Percentiles rank a stretch among this genome's conserved stretches.
Conservation (phyloP, 2,329 filamentous ascomycete species). For the Alternaria brassicae region DNA sequence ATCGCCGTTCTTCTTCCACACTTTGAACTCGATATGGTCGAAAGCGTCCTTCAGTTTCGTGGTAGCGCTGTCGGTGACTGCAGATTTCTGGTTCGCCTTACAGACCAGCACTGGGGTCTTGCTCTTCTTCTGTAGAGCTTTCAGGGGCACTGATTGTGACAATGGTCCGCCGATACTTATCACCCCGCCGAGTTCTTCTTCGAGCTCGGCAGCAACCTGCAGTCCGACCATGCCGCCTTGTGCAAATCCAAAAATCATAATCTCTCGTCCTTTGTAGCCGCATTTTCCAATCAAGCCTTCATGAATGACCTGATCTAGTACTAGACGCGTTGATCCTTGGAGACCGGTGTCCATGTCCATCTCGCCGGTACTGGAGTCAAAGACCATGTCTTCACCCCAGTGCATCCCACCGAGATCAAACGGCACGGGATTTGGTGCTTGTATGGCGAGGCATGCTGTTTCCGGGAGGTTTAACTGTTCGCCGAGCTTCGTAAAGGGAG, state of each 20-base stretch:
- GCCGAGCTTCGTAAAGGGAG: slow-evolving; percentile 73
- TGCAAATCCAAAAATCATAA: slow-evolving; percentile 63
- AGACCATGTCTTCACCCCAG: slow-evolving; percentile 66
- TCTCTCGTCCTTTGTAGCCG: slow-evolving; percentile 57
- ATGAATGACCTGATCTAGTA: slow-evolving; percentile 55
- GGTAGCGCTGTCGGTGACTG: slow-evolving; percentile 68
- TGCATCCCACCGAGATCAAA: slow-evolving; percentile 71
- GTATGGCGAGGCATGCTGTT: slow-evolving; percentile 76
- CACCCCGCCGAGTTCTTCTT: slow-evolving; percentile 62
- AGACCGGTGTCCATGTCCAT: slow-evolving; percentile 65
- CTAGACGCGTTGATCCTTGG: slow-evolving; percentile 50
- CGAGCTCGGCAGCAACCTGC: slow-evolving; percentile 50
- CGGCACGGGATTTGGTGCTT: slow-evolving; percentile 73
- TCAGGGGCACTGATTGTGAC: slow-evolving; percentile 50
- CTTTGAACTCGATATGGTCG: slow-evolving; percentile 51
- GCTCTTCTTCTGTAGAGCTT: slow-evolving; percentile 57
- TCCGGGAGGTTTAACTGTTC: slow-evolving; percentile 75
- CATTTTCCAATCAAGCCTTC: slow-evolving; percentile 58
- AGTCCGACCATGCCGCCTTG: slow-evolving; percentile 66
- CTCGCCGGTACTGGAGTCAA: slow-evolving; percentile 59
- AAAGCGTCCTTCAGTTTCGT: slow-evolving; percentile 72
- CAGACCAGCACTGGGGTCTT: slow-evolving; percentile 70
- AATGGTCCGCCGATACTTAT: slow-evolving; percentile 69
- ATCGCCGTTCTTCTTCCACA: slow-evolving; percentile 67
- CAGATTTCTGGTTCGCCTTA: slow-evolving; percentile 58